Conservation (phyloP, 2,329 filamentous ascomycete species). For the Cladosporium sphaerospermum region DNA sequence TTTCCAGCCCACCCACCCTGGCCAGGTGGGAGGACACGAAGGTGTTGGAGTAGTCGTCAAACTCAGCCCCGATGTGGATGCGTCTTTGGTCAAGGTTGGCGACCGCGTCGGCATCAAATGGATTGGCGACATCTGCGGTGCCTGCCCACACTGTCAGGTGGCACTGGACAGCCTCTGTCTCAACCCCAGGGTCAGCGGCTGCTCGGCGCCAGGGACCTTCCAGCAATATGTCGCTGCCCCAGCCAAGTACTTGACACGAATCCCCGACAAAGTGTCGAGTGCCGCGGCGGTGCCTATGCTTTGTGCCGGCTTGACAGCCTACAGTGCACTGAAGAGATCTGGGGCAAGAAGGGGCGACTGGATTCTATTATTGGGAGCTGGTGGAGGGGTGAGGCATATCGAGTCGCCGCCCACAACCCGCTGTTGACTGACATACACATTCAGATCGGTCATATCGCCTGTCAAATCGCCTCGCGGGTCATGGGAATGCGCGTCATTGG, state of each 20-base stretch:
- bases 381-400: slow-evolving; percentile 17
- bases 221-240: slow-evolving; percentile 61
- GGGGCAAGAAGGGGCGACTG: slow-evolving; percentile 53
- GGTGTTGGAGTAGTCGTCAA: slow-evolving; percentile 60
- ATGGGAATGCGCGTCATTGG: slow-evolving; percentile 61
- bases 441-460: slow-evolving; percentile 50
- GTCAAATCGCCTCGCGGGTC: slow-evolving; percentile 53
- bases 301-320: slow-evolving; percentile 63
- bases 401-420: background rate
- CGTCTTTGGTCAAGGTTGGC: slow-evolving; percentile 53
- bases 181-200: slow-evolving; percentile 55
- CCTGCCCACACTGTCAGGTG: slow-evolving; percentile 48
- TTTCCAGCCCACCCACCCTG: slow-evolving; percentile 51
- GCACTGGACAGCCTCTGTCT: slow-evolving; percentile 51
- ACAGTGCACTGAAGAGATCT: slow-evolving; percentile 57
- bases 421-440: no score
- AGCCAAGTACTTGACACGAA: slow-evolving; percentile 63
- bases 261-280: slow-evolving; percentile 54
- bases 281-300: slow-evolving; percentile 57
- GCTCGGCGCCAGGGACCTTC: slow-evolving; percentile 65
- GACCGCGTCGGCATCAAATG: slow-evolving; percentile 67
- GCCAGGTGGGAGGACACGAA: slow-evolving; percentile 64
- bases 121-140: slow-evolving; percentile 52
- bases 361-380: slow-evolving; percentile 47
- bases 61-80: slow-evolving; percentile 54